Percentiles rank a stretch among this genome's conserved stretches.
phyloP scores from a whole-genome alignment of 2,329 filamentous ascomycete species.

The Epichloe festucae region DNA sequence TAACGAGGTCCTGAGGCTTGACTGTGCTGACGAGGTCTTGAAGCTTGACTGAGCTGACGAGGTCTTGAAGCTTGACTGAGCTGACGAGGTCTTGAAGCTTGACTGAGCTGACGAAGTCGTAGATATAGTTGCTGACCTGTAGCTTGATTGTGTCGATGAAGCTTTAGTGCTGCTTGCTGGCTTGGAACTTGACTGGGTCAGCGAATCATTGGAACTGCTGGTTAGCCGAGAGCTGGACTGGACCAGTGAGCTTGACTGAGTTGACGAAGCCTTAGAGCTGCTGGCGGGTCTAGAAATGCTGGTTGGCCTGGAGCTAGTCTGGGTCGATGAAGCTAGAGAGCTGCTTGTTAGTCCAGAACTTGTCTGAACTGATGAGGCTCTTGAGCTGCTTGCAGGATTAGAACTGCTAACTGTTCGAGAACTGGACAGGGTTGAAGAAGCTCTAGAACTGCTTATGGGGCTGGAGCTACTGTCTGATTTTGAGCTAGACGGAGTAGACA shows the following conservation, averaged over 20 bases:
- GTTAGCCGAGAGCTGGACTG: neutral
- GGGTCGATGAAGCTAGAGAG: neutral
- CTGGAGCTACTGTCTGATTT: no score
- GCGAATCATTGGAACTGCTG: no score
- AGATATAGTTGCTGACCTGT: no score
- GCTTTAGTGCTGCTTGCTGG: neutral
- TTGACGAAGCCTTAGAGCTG: neutral
- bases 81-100: no score
- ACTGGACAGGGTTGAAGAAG: neutral
- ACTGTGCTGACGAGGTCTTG: no score
- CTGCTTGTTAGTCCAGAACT: neutral
- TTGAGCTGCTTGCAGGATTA: neutral
- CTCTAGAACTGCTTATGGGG: neutral
- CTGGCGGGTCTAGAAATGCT: neutral
- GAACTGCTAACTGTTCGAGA: neutral
- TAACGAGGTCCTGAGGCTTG: no score
- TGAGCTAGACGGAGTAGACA: no score
- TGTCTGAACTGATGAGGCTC: neutral
- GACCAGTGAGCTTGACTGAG: neutral
- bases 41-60: no score
- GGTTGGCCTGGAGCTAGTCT: neutral
- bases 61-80: no score
- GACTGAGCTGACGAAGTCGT: neutral
- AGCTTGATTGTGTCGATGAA: neutral
- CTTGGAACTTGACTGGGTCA: neutral